phyloP scores from a whole-genome alignment of 2,329 filamentous ascomycete species.

The Claviceps cyperi region DNA sequence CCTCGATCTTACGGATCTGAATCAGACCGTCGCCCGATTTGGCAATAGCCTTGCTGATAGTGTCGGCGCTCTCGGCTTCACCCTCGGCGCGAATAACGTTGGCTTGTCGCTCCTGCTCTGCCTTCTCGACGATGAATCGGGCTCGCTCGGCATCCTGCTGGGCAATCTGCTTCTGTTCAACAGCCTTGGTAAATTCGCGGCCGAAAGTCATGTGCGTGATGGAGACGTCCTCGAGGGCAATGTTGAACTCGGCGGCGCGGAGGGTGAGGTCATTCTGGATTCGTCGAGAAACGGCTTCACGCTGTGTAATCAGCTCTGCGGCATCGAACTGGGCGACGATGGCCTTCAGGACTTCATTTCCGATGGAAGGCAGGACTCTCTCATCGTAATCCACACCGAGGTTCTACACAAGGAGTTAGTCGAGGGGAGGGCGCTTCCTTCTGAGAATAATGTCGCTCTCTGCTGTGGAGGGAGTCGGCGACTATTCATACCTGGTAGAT shows the following conservation, averaged over 20 bases:
- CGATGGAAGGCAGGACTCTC: conserved; percentile 93
- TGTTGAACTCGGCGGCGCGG: conserved; percentile 95
- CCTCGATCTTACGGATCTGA: conserved; percentile 94
- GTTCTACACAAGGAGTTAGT: conserved; percentile 40
- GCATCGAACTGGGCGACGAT: conserved; percentile 99
- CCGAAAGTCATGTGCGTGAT: conserved; percentile 99
- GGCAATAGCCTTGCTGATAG: conserved; percentile 83
- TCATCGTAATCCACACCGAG: conserved; percentile 98
- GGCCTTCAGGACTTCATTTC: conserved; percentile 97
- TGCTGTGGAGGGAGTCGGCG: not conserved
- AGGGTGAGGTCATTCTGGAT: conserved; percentile 86
- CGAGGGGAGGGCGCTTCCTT: not conserved
- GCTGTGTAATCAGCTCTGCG: conserved; percentile 95
- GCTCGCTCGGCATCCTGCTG: conserved; percentile 97
- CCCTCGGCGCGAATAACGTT: conserved; percentile 97
- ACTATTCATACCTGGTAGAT: conserved; percentile 73
- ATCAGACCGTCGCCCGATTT: conserved; percentile 90
- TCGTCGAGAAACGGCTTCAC: conserved; percentile 88
- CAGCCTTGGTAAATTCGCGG: conserved; percentile 94
- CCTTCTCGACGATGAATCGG: conserved; percentile 95
- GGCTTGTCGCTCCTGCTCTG: conserved; percentile 96
- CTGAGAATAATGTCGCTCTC: not conserved
- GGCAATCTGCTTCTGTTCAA: conserved; percentile 99
- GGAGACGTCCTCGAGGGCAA: conserved; percentile 93
- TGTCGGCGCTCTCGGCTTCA: conserved; percentile 92